Conservation (phyloP, 2,329 filamentous ascomycete species). For the Elsinoe fawcettii region DNA sequence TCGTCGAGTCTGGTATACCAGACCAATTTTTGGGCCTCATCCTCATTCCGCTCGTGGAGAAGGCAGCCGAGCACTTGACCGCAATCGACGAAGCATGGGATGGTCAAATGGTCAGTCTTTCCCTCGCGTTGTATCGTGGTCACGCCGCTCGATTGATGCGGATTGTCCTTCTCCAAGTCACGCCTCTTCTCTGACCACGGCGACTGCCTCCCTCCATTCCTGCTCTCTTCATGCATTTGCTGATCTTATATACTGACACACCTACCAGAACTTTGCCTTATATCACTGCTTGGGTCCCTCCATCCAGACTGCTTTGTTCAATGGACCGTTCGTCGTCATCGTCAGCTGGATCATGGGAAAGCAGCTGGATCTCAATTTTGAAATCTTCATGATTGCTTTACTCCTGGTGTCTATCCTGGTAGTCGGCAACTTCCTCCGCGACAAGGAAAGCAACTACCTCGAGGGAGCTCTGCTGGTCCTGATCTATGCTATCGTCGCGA, state of each 20-base stretch:
- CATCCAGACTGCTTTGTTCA: conserved; percentile 83
- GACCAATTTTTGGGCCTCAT: conserved; percentile 63
- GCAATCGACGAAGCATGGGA: conserved; percentile 80
- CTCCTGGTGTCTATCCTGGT: conserved; percentile 78
- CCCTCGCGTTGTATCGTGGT: no score
- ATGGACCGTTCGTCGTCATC: conserved; percentile 73
- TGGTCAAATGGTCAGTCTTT: conserved; percentile 44
- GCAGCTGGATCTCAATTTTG: conserved; percentile 72
- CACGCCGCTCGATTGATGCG: no score
- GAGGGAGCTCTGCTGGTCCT: conserved; percentile 75
- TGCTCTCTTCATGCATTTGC: no score
- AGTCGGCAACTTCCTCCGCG: conserved; percentile 77
- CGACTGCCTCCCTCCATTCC: no score
- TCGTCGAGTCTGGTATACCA: conserved; percentile 46
- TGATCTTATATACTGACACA: background rate
- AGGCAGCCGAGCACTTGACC: conserved; percentile 76
- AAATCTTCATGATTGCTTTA: conserved; percentile 75
- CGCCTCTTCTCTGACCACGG: no score
- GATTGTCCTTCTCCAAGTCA: no score
- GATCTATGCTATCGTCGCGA: conserved; percentile 56
- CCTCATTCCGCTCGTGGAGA: conserved; percentile 73
- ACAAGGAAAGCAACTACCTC: conserved; percentile 84
- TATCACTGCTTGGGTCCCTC: conserved; percentile 80
- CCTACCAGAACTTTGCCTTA: conserved; percentile 59
- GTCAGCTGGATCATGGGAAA: conserved; percentile 70